Evolutionary conservation across 352 stramenopile genomes (phyloP).

Genomic region (Thalassiosira hispida): DNA sequence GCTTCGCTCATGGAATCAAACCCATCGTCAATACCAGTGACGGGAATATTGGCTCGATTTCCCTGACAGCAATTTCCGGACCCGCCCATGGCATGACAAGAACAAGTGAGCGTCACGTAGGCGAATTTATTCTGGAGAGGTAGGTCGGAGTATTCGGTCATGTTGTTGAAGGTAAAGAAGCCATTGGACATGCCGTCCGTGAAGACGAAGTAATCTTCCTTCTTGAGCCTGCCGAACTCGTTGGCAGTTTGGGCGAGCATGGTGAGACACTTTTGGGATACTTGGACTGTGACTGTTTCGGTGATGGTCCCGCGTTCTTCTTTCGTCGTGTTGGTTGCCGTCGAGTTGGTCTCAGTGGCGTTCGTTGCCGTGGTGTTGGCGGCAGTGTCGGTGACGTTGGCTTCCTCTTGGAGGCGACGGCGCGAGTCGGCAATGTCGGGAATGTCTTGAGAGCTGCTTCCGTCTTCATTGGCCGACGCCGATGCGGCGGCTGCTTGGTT

Average conservation of each 20-base stretch:
- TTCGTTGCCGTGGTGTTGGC: too few relatives aligned
- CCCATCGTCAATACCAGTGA: constrained; percentile 16
- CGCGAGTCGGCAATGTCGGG: constrained; percentile 11
- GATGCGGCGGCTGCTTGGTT: background rate
- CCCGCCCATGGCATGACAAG: constrained; percentile 20
- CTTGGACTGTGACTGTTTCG: background rate
- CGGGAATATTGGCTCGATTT: constrained; percentile 23
- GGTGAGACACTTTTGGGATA: constrained; percentile 5
- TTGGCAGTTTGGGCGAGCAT: background rate
- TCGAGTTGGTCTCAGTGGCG: background rate
- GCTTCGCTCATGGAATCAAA: background rate
- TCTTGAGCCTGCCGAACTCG: constrained; percentile 8
- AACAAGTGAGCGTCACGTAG: constrained; percentile 37
- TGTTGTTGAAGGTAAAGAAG: constrained; percentile 29
- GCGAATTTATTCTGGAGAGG: constrained; percentile 35
- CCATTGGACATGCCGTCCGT: constrained; percentile 42
- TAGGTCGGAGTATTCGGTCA: constrained; percentile 14
- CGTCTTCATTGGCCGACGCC: background rate
- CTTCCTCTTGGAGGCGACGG: constrained; percentile 1
- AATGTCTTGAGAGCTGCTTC: constrained; percentile 17
- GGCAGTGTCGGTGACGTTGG: too few relatives aligned
- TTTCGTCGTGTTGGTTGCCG: background rate
- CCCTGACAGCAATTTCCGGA: constrained; percentile 26
- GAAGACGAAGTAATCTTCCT: constrained; percentile 28
- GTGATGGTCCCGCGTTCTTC: background rate